A percentile compares a stretch with the other conserved stretches of the same genome.
Conservation (phyloP, 306 rosid species). For the Citrullus mucosospermus region DNA sequence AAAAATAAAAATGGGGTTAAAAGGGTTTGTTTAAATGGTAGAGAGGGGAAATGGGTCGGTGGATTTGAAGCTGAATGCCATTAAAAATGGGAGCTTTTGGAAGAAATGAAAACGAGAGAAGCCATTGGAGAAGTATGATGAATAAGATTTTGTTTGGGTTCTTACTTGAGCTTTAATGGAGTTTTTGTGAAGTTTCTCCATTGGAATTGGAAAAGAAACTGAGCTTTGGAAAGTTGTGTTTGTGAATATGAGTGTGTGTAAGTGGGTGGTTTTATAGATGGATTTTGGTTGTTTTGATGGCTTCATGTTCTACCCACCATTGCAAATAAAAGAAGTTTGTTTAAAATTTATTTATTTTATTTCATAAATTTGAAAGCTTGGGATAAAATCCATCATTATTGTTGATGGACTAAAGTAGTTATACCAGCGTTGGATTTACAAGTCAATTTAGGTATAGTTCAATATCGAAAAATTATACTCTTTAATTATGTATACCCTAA, state of each 20-base stretch:
- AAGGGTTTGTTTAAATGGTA: neutral
- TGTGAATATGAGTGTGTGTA: neutral
- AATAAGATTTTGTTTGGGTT: neutral
- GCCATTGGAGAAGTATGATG: neutral
- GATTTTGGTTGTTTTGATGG: neutral
- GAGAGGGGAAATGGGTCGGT: neutral
- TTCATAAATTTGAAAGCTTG: neutral
- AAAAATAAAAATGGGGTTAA: neutral
- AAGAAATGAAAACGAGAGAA: neutral
- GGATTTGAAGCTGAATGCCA: neutral
- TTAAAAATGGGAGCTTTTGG: neutral
- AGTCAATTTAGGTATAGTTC: too few species aligned
- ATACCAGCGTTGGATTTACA: too few species aligned
- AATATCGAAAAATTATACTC: too few species aligned
- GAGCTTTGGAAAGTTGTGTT: neutral
- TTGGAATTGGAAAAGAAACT: neutral
- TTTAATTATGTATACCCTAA: too few species aligned
- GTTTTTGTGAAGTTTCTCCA: neutral
- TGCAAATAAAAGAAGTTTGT: neutral
- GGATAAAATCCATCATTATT: neutral
- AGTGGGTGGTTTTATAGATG: conserved; percentile 6
- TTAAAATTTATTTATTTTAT: neutral
- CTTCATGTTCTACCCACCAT: conserved; percentile 1
- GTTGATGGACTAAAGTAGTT: too few species aligned
- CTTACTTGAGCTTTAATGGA: conserved; percentile 19